Base-by-base conservation (phyloP, 176 grass and related monocot species). In the Neostapfia colusana region DNA sequence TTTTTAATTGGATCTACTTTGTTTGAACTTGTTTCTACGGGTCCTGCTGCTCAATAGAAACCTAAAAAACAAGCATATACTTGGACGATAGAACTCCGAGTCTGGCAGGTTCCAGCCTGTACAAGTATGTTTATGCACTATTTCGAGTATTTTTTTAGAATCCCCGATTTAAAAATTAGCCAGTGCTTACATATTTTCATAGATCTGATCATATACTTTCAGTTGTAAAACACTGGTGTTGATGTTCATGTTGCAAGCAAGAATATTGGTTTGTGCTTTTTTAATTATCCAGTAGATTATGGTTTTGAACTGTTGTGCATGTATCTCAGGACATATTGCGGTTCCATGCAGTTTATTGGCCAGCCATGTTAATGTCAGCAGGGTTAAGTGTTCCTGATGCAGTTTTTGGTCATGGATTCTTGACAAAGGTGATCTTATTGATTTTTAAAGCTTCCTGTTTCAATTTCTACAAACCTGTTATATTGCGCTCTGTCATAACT, bases 281-380 rank as follows among this genome's bases (percentile, higher is more conserved):
- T 18, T 63, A 41, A 39, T 73, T 46, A 28, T 67, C 28, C 9
- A 6, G 48, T 63, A 53, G 12, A 55, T 64, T 78, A 63, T 57
- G 7, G 18, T 62, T 46, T 79, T 91, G 67, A 70, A 55, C 70
- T 85, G 57, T 45, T 86, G 45, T 70, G 6, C 25, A 36, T 83
- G 51, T 74, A 28, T 56, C 69, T 83, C 79, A 98, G 89, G 95
- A 98, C 80, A 98, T 94, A 81, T 90, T 98, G 73, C 81, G 91
- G 77, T 98, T 93, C 73, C 95, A 98, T 82, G 95, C 89, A 65
- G 82, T 98, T 86, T 98, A 98, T 85, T 98, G 95, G 91, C 95
- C 95, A 81, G 91, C 91, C 67, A 98, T 98, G 89, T 72, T 87
- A 66, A 77, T 97, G 85, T 97, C 95, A 66, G 95, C 95, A 44